A percentile compares a stretch with the other conserved stretches of the same genome.
Conservation (phyloP, 495 filamentous ascomycete species). For the Daldinia childiae region DNA sequence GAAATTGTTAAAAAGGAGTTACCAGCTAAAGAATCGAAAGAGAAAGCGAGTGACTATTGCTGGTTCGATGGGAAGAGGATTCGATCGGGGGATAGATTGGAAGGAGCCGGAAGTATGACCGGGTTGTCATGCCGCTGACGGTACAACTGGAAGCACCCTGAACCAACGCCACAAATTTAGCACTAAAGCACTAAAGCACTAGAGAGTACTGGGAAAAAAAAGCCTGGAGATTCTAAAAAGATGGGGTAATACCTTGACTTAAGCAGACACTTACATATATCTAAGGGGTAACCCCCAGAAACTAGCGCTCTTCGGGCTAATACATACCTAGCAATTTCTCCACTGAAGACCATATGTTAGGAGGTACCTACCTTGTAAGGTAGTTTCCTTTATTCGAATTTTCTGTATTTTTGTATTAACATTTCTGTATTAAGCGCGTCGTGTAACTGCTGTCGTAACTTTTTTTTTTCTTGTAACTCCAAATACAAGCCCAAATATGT, state of each 20-base stretch:
- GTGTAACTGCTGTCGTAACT: constrained; percentile 22
- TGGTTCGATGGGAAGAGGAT: constrained; percentile 35
- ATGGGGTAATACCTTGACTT: constrained; percentile 34
- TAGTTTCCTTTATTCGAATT: neutral
- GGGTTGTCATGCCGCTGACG: constrained; percentile 37
- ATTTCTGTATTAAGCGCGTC: constrained; percentile 25
- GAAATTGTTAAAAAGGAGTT: constrained; percentile 16
- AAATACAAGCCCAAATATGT: neutral
- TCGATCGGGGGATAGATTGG: constrained; percentile 37
- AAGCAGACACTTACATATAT: neutral
- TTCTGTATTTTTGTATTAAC: neutral
- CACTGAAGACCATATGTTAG: constrained; percentile 7
- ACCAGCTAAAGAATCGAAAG: constrained; percentile 28
- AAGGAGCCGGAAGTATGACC: constrained; percentile 37
- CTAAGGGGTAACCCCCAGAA: constrained; percentile 4
- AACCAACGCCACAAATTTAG: constrained; percentile 29
- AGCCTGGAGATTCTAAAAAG: constrained; percentile 39
- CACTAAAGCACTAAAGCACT: constrained; percentile 9
- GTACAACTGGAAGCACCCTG: constrained; percentile 11
- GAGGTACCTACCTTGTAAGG: too few species aligned
- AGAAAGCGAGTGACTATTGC: constrained; percentile 36
- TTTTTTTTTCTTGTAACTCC: neutral
- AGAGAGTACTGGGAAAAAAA: neutral
- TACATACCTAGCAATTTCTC: constrained; percentile 11
- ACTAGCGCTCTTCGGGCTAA: constrained; percentile 22